These are phyloP conservation scores for Apium graveolens DNA, from an alignment of 129 eudicot species.

Conservation along the genomic window DNA sequence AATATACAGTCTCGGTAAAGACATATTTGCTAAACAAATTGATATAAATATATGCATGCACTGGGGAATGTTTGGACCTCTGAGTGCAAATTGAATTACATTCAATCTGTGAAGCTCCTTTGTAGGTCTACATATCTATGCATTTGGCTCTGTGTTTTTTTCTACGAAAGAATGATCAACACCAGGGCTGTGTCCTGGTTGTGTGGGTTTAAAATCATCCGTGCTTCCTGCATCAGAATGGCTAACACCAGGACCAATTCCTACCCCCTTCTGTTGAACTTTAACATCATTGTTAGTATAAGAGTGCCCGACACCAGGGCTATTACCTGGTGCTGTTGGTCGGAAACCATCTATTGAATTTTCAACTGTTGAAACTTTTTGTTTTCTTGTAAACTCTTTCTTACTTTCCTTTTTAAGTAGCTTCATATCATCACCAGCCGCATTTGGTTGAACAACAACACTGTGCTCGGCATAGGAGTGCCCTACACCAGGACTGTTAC, in stretches of 20 bases:
- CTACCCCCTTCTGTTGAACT: slow-evolving; percentile 11
- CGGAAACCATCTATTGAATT: slow-evolving; percentile 22
- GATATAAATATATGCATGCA: background rate
- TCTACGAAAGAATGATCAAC: slow-evolving; percentile 27
- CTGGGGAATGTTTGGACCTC: background rate
- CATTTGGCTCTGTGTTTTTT: slow-evolving; percentile 22
- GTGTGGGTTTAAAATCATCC: slow-evolving; percentile 17
- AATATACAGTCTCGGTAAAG: background rate
- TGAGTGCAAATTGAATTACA: background rate
- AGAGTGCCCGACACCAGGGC: slow-evolving; percentile 46
- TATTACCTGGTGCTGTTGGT: slow-evolving; percentile 47
- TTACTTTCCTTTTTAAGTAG: slow-evolving; percentile 24
- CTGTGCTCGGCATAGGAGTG: slow-evolving; percentile 24
- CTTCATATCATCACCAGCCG: background rate
- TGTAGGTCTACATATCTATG: slow-evolving; percentile 9
- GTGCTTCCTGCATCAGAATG: slow-evolving; percentile 10
- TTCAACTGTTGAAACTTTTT: slow-evolving; percentile 1
- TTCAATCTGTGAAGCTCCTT: background rate
- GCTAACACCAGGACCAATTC: slow-evolving; percentile 4
- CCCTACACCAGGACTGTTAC: slow-evolving; percentile 47
- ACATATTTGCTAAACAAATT: background rate
- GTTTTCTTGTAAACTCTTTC: slow-evolving; percentile 16
- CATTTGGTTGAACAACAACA: slow-evolving; percentile 16
- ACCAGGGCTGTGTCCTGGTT: slow-evolving; percentile 34
- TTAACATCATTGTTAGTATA: slow-evolving; percentile 8